These are phyloP conservation scores for Ascobolus immersus DNA, from an alignment of 495 filamentous ascomycete species.

Conservation along the genomic window DNA sequence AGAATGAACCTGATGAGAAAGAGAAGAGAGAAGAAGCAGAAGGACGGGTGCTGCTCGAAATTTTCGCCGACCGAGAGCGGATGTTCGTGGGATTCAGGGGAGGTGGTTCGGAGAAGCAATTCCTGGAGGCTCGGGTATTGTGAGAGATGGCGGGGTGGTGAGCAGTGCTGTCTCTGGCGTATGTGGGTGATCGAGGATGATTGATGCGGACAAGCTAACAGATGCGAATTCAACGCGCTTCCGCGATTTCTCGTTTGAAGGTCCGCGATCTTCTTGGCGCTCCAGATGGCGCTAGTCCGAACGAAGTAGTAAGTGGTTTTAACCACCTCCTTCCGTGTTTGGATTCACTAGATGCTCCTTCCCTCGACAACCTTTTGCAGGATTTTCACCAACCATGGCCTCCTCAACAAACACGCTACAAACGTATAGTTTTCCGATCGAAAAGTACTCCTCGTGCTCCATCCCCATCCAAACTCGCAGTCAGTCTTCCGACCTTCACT, in stretches of 20 bases:
- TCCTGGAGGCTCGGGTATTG: no score
- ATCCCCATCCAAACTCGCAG: conserved; percentile 8
- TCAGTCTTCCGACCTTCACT: conserved; percentile 11
- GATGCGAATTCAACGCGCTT: conserved; percentile 11
- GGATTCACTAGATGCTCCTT: conserved; percentile 1
- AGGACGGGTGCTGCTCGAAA: no score
- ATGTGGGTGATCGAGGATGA: no score
- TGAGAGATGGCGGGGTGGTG: no score
- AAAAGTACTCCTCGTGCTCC: conserved; percentile 17
- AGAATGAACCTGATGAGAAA: conserved; percentile 1
- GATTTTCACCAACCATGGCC: neutral
- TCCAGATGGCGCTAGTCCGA: neutral
- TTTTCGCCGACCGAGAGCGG: no score
- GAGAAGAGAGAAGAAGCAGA: conserved; percentile 6
- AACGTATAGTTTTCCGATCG: conserved; percentile 11
- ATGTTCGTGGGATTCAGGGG: no score
- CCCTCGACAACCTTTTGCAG: neutral
- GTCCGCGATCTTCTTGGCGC: conserved; percentile 1
- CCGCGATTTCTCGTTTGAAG: conserved; percentile 5
- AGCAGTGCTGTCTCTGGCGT: no score
- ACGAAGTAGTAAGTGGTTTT: neutral
- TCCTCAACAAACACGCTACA: conserved; percentile 7
- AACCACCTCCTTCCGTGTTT: neutral
- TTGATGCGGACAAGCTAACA: no score
- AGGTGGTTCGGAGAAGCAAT: no score